Evolutionary conservation across 345 rosid species (phyloP).

Genomic region (Zanthoxylum bungeanum): DNA sequence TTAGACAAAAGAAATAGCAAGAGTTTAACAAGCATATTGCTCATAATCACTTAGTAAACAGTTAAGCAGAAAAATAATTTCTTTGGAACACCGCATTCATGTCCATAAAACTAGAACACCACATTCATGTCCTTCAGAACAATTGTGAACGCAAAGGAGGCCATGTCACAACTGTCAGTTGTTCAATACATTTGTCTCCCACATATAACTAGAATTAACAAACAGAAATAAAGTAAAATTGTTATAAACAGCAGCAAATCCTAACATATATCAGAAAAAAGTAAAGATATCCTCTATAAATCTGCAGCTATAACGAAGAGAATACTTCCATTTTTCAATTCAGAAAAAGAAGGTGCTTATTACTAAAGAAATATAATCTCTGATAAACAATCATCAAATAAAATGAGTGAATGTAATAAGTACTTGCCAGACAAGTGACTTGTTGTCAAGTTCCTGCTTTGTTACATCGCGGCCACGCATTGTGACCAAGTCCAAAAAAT

Average conservation of each 20-base stretch:
- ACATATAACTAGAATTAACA: not conserved
- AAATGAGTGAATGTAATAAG: conserved; percentile 1
- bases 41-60: not conserved
- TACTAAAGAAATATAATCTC: not conserved
- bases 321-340: not conserved
- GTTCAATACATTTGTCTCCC: not conserved
- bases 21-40: not conserved
- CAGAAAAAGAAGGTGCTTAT: not conserved
- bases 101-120: too few species aligned
- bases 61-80: not conserved
- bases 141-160: not conserved
- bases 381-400: not conserved
- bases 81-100: too few species aligned
- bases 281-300: not conserved
- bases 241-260: not conserved
- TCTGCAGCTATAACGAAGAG: not conserved
- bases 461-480: conserved; percentile 99
- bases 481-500: conserved; percentile 94
- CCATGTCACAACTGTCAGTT: not conserved
- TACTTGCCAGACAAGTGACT: conserved; percentile 82
- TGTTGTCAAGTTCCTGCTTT: conserved; percentile 94
- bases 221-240: not conserved
- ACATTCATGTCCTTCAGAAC: not conserved
- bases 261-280: not conserved
- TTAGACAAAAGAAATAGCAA: not conserved